Conservation (phyloP, 1,284 basidiomycete species). For the Microbotryum scabiosae region DNA sequence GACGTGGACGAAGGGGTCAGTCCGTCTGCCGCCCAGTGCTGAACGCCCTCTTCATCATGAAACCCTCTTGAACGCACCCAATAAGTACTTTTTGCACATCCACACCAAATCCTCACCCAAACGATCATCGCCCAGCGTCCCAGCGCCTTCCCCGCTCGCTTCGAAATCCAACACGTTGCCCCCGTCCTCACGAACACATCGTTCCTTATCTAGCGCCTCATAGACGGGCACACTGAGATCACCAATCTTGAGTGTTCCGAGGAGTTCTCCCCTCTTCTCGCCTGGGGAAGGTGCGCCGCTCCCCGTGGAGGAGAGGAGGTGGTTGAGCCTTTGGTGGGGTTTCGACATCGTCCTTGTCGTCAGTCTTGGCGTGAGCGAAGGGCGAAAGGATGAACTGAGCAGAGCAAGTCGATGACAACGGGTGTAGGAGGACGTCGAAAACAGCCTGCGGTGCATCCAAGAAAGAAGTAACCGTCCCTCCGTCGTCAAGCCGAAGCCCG, state of each 20-base stretch:
- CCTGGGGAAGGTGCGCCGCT: neutral
- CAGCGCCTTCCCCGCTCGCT: neutral
- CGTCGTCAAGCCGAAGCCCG: too few relatives aligned
- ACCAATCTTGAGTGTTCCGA: conserved; percentile 9
- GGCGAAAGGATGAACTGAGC: neutral
- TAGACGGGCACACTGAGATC: conserved; percentile 10
- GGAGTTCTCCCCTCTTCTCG: neutral
- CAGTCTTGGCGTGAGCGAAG: neutral
- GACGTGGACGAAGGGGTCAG: neutral
- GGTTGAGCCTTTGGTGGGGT: neutral
- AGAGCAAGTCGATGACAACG: too few relatives aligned
- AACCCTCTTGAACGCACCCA: conserved; percentile 2
- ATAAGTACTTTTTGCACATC: conserved; percentile 16
- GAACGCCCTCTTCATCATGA: too few relatives aligned
- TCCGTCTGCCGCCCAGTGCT: too few relatives aligned
- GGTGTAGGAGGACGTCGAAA: too few relatives aligned
- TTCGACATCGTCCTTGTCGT: neutral
- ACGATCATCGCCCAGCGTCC: too few relatives aligned
- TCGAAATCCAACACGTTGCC: conserved; percentile 4
- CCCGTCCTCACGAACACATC: conserved; percentile 2
- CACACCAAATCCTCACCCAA: conserved; percentile 10
- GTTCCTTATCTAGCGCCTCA: conserved; percentile 1
- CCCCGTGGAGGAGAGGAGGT: neutral
- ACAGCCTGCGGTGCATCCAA: too few relatives aligned
- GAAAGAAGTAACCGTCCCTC: too few relatives aligned